Base-by-base conservation (phyloP, 768 basidiomycete genomes). In the Podaxis carcinomalis region DNA sequence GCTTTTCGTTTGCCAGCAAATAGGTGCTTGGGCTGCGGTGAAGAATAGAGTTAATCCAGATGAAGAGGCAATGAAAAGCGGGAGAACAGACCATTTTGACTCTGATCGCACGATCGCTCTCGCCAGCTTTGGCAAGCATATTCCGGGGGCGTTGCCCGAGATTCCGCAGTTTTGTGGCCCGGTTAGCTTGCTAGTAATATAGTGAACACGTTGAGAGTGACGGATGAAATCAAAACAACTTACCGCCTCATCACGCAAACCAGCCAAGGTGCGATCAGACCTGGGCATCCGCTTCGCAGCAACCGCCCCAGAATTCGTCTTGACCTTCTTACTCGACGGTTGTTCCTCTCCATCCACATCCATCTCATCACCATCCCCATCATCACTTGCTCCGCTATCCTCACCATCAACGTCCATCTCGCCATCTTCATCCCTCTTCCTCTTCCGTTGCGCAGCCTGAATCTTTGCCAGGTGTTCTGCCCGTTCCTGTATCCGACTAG, bases 81-180 rank as follows among this genome's bases (percentile, higher is more conserved):
- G 32, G 37, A 39, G 25, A 7, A 77, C 81, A 11, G 55, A 92
- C 92, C 91, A 90, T 93, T 82, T 93, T 93, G 64, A 80, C 81
- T 69, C 77, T 82, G 76, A 93, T 93, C 10, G 82, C 82, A 65
- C 92, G 86, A 77, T 95, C 93, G 61, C 84, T 80, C 81, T 99
- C 96, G 61, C 92, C 92, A 40, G 95, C 95, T 71, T 89, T 93
- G 25, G 93, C 96, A 47, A 87, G 81, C 80, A 86, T 85, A 72
- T 96, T 96, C 62, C 93, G 89, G 57, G 83, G 83, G 66, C 96
- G 82, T 72, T 96, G 94, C 5, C 88, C 89, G 57, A 96, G 68
- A n/a, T 93, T 92, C 65, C 92, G 89, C 61, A 98, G 79, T 69
- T 89, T 85, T 72, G 84, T 76, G 16, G 96, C 92, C 70, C 88